phyloP scores from a whole-genome alignment of 345 rosid genomes.

The Eucalyptus melliodora region DNA sequence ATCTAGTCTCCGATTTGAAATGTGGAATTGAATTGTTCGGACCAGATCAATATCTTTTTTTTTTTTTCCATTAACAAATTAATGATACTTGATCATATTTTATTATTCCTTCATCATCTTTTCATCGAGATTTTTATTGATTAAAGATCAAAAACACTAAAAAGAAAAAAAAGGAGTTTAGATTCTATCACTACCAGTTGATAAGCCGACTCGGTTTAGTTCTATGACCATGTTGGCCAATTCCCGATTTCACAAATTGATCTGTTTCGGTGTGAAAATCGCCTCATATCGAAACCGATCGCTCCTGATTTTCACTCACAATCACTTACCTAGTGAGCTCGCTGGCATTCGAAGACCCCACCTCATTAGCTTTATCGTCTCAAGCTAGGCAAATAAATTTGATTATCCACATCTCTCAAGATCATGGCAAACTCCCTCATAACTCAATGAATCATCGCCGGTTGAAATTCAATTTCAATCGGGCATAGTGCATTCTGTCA shows the following conservation, averaged over 20 bases:
- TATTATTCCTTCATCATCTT: no score
- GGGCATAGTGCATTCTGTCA: neutral
- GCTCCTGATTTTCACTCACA: rapidly evolving
- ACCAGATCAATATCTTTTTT: no score
- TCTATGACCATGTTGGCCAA: neutral
- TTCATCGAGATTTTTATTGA: neutral
- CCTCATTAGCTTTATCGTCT: neutral
- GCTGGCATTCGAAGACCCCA: neutral
- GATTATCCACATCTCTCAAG: rapidly evolving
- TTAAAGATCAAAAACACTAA: no score
- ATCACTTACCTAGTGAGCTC: rapidly evolving
- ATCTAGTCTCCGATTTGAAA: neutral
- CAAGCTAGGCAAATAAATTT: neutral
- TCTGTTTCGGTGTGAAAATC: rapidly evolving
- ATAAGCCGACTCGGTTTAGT: neutral
- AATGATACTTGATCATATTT: no score
- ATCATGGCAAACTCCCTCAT: neutral
- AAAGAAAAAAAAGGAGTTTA: neutral
- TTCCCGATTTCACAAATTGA: no score
- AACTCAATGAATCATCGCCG: neutral
- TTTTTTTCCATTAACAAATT: no score
- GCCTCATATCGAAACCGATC: rapidly evolving
- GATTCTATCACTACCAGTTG: no score
- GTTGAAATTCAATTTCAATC: no score
- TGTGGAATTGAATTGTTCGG: neutral